These are phyloP conservation scores for Fusarium equiseti DNA, from an alignment of 2,329 filamentous ascomycete genomes.

Conservation along the genomic window DNA sequence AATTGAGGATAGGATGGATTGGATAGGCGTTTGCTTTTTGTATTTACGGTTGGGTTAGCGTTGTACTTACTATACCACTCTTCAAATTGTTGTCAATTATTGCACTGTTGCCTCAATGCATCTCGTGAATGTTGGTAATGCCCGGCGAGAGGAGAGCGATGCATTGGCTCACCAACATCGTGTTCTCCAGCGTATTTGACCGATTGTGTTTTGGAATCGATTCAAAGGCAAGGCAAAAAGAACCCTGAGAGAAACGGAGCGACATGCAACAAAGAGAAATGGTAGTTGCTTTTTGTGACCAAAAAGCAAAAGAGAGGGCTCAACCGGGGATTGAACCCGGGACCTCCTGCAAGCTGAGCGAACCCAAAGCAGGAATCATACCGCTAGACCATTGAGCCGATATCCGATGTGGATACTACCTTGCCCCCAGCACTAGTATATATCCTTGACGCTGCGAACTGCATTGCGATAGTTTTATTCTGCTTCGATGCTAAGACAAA, in stretches of 20 bases:
- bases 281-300: background rate
- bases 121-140: background rate
- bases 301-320: constrained; percentile 14
- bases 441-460: fast-evolving
- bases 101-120: background rate
- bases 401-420: background rate
- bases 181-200: too few relatives aligned
- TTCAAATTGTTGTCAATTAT: background rate
- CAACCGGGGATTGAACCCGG: constrained; percentile 60
- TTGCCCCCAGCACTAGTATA: fast-evolving
- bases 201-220: too few relatives aligned
- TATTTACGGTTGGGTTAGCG: background rate
- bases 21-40: background rate
- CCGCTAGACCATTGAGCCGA: constrained; percentile 40
- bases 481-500: fast-evolving
- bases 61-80: constrained; percentile 27
- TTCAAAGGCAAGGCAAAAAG: too few relatives aligned
- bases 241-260: too few relatives aligned
- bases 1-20: background rate
- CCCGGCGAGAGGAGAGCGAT: too few relatives aligned
- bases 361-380: constrained; percentile 40
- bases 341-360: constrained; percentile 54
- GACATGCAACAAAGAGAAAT: too few relatives aligned
- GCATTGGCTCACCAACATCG: too few relatives aligned
- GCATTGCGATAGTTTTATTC: too few relatives aligned